Conservation (phyloP, 768 basidiomycete species). For the Cystobasidiopsis lactophilus region DNA sequence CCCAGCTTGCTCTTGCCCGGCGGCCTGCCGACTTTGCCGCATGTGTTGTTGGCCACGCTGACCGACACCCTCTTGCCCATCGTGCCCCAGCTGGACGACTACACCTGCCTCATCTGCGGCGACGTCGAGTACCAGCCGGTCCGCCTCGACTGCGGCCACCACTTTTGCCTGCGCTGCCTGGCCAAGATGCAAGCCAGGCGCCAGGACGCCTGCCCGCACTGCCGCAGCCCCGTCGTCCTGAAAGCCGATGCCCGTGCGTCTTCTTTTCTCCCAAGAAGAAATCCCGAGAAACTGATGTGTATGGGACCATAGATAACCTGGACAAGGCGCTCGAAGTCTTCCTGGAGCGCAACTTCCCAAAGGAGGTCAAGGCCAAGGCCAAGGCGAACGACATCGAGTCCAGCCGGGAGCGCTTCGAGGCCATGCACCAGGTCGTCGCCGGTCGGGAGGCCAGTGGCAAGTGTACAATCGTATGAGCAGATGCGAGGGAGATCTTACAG, state of each 20-base stretch:
- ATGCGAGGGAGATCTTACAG: too few relatives aligned
- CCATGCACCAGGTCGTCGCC: too few relatives aligned
- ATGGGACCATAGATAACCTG: conserved; percentile 38
- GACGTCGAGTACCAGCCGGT: conserved; percentile 84
- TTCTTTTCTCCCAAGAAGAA: too few relatives aligned
- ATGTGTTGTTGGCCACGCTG: conserved; percentile 55
- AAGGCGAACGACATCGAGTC: conserved; percentile 55
- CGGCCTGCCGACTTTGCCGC: conserved; percentile 31
- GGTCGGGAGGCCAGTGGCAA: conserved; percentile 21
- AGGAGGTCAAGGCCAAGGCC: conserved; percentile 52
- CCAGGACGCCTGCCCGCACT: conserved; percentile 58
- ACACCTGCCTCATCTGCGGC: conserved; percentile 68
- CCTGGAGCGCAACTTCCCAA: conserved; percentile 80
- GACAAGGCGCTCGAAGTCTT: conserved; percentile 61
- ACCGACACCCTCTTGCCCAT: conserved; percentile 61
- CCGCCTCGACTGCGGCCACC: conserved; percentile 51
- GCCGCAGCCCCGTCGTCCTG: conserved; percentile 50
- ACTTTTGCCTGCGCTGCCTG: conserved; percentile 29
- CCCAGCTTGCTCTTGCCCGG: conserved; percentile 13
- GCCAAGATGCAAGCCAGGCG: conserved; percentile 78
- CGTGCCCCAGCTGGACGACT: conserved; percentile 60
- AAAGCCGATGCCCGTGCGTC: conserved; percentile 49
- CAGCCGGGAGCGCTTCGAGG: conserved; percentile 41
- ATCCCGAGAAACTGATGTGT: not conserved
- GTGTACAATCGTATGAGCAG: not conserved